Base-by-base conservation (phyloP, 2,329 filamentous ascomycete genomes). In the Cryoendolithus antarcticus region DNA sequence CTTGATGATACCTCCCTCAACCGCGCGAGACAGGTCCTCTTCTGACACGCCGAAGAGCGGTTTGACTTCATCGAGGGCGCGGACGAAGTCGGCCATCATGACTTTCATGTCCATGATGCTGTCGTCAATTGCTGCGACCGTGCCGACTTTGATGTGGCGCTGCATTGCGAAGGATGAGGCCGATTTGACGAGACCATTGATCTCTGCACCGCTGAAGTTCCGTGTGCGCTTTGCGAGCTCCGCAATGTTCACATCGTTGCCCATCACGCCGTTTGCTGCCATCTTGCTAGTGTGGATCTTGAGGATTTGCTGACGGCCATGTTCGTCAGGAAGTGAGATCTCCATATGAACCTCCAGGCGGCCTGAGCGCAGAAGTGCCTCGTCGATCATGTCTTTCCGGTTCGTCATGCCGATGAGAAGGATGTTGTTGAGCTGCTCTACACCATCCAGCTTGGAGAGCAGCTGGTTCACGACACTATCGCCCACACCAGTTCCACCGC, bases 391-490 rank as follows among this genome's bases (percentile, higher is more conserved):
- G 61, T 98, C 91, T 70, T 89, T 94, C 46, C 91, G 75, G 65
- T 98, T 98, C 37, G 91, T 98, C 91, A 98, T 98, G 64, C 91
- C 91, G 53, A 98, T 96, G 40, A 98, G 74, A 2, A 98, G 72
- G 48, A 98, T 93, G 59, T 98, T 98, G 73, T 96, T 96, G 42
- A 94, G 74, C 59, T 93, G 84, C 47, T 94, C 85, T 3, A 94
- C 86, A 69, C 86, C 86, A 56, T 94, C 86, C 4, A 94, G 74
- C 64, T 94, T 94, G 1, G 86, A 88, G 3, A 94, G 73, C 50
- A 94, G 70, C 67, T 98, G 91, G 64, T 98, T 98, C 54, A 98
- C 91, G 39, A 98, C 86, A 53, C 86, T 95, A 69, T 98, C 91
- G 30, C 91, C 91, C 19, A 96, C 91, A 44, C 91, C 91, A 7